A percentile compares a stretch with the other conserved stretches of the same genome.
Evolutionary conservation across 768 basidiomycete genomes (phyloP).

Genomic region (Dictyophora rubrovolvata): DNA sequence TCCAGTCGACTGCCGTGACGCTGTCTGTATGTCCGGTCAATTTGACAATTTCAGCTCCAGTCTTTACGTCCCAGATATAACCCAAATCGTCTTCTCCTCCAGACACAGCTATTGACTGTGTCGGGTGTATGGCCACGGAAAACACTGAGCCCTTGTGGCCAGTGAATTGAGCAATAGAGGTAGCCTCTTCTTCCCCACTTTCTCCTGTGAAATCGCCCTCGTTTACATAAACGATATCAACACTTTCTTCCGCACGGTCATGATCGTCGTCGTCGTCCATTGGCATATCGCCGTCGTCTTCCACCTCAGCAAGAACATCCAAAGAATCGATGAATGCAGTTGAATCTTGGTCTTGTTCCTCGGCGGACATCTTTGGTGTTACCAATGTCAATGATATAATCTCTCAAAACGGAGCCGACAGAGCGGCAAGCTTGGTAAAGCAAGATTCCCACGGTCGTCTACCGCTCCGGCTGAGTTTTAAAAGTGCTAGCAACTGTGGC

Average conservation of each 20-base stretch:
- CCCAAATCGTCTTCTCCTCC: conserved; percentile 95
- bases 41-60: conserved; percentile 71
- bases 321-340: conserved; percentile 57
- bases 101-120: conserved; percentile 67
- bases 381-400: not conserved
- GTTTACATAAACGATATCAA: conserved; percentile 21
- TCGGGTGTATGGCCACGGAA: conserved; percentile 73
- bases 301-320: conserved; percentile 56
- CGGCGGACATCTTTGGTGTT: conserved; percentile 10
- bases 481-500: not conserved
- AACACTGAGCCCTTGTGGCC: conserved; percentile 75
- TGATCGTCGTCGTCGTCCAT: conserved; percentile 58
- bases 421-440: no score
- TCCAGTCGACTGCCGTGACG: conserved; percentile 72
- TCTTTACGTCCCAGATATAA: conserved; percentile 84
- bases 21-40: conserved; percentile 92
- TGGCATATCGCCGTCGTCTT: conserved; percentile 53
- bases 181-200: conserved; percentile 34
- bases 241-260: conserved; percentile 33
- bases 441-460: no score
- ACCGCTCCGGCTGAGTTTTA: not conserved
- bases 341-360: conserved; percentile 32
- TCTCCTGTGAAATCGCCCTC: conserved; percentile 20
- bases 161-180: conserved; percentile 59
- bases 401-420: no score